Evolutionary conservation across 2,329 filamentous ascomycete genomes (phyloP).

Genomic region (Scedosporium minutisporum): DNA sequence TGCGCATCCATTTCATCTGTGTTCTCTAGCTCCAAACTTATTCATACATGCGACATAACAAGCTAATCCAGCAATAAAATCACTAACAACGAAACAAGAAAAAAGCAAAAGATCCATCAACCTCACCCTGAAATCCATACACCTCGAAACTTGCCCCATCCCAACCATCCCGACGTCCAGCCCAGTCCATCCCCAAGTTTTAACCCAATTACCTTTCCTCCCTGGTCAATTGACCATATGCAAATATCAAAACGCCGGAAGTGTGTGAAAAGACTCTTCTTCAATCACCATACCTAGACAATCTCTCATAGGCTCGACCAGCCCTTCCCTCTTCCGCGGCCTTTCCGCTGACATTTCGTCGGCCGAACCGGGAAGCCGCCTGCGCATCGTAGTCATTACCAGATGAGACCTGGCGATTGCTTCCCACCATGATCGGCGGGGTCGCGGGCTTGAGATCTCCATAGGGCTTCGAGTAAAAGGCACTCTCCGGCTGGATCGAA

Average conservation of each 20-base stretch:
- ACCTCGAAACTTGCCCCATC: neutral
- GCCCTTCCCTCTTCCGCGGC: conserved; percentile 60
- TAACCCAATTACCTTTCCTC: too few relatives aligned
- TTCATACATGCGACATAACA: neutral
- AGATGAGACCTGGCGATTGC: conserved; percentile 44
- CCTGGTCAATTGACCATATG: neutral
- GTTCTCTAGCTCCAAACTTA: neutral
- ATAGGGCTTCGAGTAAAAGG: conserved; percentile 48
- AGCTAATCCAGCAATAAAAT: neutral
- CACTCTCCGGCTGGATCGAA: conserved; percentile 38
- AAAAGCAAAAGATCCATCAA: neutral
- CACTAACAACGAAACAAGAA: neutral
- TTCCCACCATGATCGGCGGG: conserved; percentile 43
- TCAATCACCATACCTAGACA: neutral
- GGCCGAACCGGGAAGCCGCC: conserved; percentile 24
- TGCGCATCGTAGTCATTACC: conserved; percentile 44
- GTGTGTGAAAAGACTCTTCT: neutral
- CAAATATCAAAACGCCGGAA: neutral
- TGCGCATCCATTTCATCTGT: neutral
- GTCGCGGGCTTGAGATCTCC: conserved; percentile 45
- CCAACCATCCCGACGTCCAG: neutral
- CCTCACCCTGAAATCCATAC: neutral
- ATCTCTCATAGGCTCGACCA: conserved; percentile 12
- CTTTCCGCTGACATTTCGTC: conserved; percentile 63
- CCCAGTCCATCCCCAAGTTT: neutral